Conservation (phyloP, 106 monocot genomes). For the Xerophyta viscosa region DNA sequence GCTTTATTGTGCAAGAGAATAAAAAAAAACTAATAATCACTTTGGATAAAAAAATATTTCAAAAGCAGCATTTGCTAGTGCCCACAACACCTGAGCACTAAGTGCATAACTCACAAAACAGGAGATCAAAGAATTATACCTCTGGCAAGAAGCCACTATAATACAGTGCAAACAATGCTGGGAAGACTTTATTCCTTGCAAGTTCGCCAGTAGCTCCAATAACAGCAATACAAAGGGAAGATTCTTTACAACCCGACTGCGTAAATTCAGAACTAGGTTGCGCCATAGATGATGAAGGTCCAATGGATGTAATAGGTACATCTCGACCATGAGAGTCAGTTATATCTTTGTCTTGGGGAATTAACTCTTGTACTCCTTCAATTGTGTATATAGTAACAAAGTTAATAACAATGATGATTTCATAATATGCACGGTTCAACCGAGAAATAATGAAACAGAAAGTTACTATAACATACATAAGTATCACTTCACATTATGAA, state of each 20-base stretch:
- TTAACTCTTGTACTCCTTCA: slow-evolving; percentile 7
- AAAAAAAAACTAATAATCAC: too few species aligned
- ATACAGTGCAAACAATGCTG: slow-evolving; percentile 86
- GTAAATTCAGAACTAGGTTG: slow-evolving; percentile 1
- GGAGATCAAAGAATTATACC: slow-evolving; percentile 20
- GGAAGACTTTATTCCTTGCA: slow-evolving; percentile 77
- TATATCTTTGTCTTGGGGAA: slow-evolving; percentile 10
- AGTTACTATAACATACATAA: too few species aligned
- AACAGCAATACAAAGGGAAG: slow-evolving; percentile 80
- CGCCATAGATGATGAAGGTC: slow-evolving; percentile 11
- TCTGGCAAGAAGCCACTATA: slow-evolving; percentile 82
- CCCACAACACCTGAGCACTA: too few species aligned
- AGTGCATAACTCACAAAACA: too few species aligned
- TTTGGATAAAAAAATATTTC: too few species aligned
- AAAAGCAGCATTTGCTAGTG: too few species aligned
- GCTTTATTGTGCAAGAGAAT: too few species aligned
- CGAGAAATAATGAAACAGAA: too few species aligned
- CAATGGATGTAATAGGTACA: slow-evolving; percentile 7
- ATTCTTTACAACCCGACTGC: slow-evolving; percentile 5
- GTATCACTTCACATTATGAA: too few species aligned
- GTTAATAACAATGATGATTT: too few species aligned
- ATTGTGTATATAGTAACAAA: slow-evolving; percentile 10
- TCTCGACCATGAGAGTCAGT: slow-evolving; percentile 15
- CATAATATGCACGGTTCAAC: too few species aligned
- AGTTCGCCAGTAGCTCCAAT: slow-evolving; percentile 84